These are phyloP conservation scores for Leccinum pallidistipes DNA, from an alignment of 1,284 basidiomycete genomes.

Conservation along the genomic window DNA sequence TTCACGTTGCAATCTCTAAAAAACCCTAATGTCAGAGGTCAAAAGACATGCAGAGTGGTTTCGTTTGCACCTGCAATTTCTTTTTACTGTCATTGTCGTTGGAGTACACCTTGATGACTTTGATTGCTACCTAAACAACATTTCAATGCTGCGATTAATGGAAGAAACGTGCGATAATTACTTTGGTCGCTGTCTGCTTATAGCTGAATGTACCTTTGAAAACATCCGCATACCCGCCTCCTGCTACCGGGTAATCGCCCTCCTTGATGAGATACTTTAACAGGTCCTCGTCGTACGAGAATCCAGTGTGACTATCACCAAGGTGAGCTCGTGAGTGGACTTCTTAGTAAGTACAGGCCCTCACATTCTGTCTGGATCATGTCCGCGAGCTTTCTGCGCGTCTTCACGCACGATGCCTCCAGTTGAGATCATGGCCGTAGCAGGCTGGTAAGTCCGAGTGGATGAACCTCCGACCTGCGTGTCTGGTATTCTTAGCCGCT, in stretches of 20 bases:
- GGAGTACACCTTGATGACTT: conserved; percentile 9
- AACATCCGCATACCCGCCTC: not conserved
- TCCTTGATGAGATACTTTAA: not conserved
- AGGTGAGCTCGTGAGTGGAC: not conserved
- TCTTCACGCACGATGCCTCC: not conserved
- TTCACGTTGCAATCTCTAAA: conserved; percentile 9
- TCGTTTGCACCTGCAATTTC: conserved; percentile 1
- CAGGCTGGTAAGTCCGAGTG: conserved; percentile 23
- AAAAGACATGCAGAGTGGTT: not conserved
- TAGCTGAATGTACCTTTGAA: not conserved
- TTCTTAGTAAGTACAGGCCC: not conserved
- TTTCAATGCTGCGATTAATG: not conserved
- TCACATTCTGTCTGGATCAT: not conserved
- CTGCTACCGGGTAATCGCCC: not conserved
- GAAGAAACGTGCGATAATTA: not conserved
- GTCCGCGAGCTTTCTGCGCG: not conserved
- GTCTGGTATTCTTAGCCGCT: conserved; percentile 12
- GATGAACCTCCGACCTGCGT: conserved; percentile 9
- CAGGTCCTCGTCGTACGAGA: not conserved
- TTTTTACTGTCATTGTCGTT: not conserved
- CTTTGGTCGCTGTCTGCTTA: not conserved
- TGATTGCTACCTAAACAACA: conserved; percentile 7
- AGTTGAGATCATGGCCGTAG: conserved; percentile 3
- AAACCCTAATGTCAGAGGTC: not conserved
- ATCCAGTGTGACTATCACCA: not conserved